Evolutionary conservation across 2,329 filamentous ascomycete genomes (phyloP).

Genomic region (Verticillium zaregamsianum): DNA sequence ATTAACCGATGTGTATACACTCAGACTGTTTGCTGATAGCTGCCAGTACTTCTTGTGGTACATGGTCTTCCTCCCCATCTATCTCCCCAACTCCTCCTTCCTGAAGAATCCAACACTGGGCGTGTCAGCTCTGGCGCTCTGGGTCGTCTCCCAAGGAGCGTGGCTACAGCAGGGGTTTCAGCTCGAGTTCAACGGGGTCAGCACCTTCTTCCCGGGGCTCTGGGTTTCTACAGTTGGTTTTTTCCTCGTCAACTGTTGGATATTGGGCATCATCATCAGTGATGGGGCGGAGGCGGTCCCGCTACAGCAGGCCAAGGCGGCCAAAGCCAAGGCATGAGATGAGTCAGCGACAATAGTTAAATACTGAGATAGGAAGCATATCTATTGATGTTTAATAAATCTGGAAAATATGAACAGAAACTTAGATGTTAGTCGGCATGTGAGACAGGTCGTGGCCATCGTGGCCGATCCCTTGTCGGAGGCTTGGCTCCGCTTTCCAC

Average conservation of each 20-base stretch:
- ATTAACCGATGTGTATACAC: neutral
- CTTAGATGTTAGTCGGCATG: no score
- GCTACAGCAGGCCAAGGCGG: neutral
- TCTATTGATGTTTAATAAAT: neutral
- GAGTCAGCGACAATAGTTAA: neutral
- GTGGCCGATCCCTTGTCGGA: neutral
- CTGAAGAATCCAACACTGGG: conserved; percentile 58
- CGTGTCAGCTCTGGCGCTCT: conserved; percentile 60
- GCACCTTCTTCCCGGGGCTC: conserved; percentile 81
- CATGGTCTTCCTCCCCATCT: conserved; percentile 86
- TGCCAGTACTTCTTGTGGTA: conserved; percentile 96
- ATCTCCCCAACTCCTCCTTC: conserved; percentile 77
- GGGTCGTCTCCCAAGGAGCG: conserved; percentile 70
- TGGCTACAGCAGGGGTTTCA: conserved; percentile 74
- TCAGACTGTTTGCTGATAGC: conserved; percentile 10
- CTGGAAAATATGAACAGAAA: no score
- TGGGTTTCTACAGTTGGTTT: conserved; percentile 74
- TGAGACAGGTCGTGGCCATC: neutral
- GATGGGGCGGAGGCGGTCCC: conserved; percentile 46
- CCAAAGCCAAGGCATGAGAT: neutral
- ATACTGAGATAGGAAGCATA: neutral
- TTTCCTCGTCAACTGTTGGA: conserved; percentile 83
- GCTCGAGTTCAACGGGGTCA: conserved; percentile 75
- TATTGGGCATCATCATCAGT: conserved; percentile 72
- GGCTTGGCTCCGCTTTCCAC: conserved; percentile 3